Base-by-base conservation (phyloP, 148 eudicot genomes). In the Rhododendron vialii region DNA sequence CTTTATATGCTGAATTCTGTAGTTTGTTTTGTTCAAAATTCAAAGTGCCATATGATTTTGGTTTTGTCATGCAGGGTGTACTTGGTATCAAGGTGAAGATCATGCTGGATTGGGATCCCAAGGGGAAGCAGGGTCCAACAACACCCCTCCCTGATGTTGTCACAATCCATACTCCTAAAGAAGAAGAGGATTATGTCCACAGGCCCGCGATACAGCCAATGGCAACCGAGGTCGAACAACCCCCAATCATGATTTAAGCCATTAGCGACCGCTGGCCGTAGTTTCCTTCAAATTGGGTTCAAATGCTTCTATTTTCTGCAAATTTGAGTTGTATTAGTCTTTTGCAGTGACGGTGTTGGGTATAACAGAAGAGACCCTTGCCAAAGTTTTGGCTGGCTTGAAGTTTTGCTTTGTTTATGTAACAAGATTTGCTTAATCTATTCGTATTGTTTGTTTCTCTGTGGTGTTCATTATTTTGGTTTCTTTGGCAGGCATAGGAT, bases 21-120 rank as follows among this genome's bases (percentile, higher is more conserved):
- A 22, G 10, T 0, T 12, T n/a, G 1, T 47, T 41, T 82, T 11
- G 3, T 5, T 63, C 35, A 8, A 26, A 79, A 5, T 79, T 18
- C 7, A 2, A 38, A 75, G 8, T 18, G 36, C 11, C 41, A 41
- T 43, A 3, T 28, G 14, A 10, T 26, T 33, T 17, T 4, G 24
- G 7, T 30, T 75, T 1, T 63, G 67, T 55, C 17, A 4, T 47
- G 17, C 87, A 93, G 95, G 98, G 98, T 65, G 98, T 94, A 3
- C 95, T 93, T 22, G 95, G 98, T 33, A 93, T 94, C 85, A 94
- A 93, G 87, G 98, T 94, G 0, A 94, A 94, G 92, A 94, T 94
- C 77, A 92, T 94, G 98, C 93, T 94, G 14, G 95, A 89, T 85
- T 92, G 95, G 94, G 95, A 94, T 87, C 95, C 98, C 2, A 93